phyloP scores from a whole-genome alignment of 345 rosid species.

The Salix suchowensis region DNA sequence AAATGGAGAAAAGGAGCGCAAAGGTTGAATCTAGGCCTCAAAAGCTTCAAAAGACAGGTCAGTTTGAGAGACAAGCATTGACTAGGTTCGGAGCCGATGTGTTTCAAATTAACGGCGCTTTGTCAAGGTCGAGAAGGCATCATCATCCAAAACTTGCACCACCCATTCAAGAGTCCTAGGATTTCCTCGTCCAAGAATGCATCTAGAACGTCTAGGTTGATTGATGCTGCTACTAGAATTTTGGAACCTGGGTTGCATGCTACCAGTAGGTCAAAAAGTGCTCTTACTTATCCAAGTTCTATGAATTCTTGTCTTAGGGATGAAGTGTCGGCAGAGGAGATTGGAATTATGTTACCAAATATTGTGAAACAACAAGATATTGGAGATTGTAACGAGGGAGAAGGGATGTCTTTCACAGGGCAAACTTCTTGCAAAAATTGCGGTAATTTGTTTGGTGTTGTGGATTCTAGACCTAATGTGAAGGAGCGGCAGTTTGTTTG shows the following conservation, averaged over 20 bases:
- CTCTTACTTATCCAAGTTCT: slow-evolving; percentile 45
- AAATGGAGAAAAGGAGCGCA: slow-evolving; percentile 28
- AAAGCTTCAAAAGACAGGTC: slow-evolving; percentile 75
- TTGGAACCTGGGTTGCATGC: slow-evolving; percentile 83
- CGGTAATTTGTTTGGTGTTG: slow-evolving; percentile 53
- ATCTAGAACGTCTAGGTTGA: slow-evolving; percentile 61
- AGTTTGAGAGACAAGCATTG: slow-evolving; percentile 46
- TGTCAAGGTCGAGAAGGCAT: slow-evolving; percentile 59
- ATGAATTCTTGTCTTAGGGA: slow-evolving; percentile 14
- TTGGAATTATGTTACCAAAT: slow-evolving; percentile 29
- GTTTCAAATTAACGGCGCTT: slow-evolving; percentile 67
- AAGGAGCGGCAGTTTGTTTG: slow-evolving; percentile 26
- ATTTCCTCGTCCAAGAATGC: slow-evolving; percentile 41
- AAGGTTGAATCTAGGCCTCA: slow-evolving; percentile 65
- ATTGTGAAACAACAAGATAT: slow-evolving; percentile 13
- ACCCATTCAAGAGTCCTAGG: slow-evolving; percentile 67
- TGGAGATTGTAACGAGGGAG: slow-evolving; percentile 15
- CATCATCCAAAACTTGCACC: slow-evolving; percentile 55
- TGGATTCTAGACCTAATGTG: slow-evolving; percentile 24
- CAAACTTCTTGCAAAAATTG: slow-evolving; percentile 60
- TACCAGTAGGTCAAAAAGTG: slow-evolving; percentile 49
- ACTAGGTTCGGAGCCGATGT: slow-evolving; percentile 82
- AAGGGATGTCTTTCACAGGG: slow-evolving; percentile 25
- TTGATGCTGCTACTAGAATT: slow-evolving; percentile 80
- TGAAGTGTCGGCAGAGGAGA: slow-evolving; percentile 24